Evolutionary conservation across 2,329 filamentous ascomycete species (phyloP).

Genomic region (Raffaelea albimanens): DNA sequence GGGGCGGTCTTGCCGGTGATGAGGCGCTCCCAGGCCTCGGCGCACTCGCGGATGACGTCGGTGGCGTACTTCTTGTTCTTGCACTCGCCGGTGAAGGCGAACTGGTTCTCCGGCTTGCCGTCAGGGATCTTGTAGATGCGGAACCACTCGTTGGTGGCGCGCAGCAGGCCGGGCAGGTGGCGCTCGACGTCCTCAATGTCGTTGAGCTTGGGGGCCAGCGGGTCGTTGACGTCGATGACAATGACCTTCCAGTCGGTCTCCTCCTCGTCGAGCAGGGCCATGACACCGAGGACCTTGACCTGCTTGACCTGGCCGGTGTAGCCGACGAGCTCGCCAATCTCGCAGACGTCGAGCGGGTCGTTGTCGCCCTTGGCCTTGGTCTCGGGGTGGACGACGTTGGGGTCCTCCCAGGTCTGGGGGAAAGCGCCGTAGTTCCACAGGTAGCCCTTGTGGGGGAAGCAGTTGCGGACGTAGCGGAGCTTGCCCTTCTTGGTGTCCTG

Average conservation of each 20-base stretch:
- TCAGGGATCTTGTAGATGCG: slow-evolving; percentile 99
- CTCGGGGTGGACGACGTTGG: slow-evolving; percentile 90
- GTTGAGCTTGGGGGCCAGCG: slow-evolving; percentile 90
- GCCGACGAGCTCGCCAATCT: slow-evolving; percentile 96
- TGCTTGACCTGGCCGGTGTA: slow-evolving; percentile 97
- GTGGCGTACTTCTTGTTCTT: slow-evolving; percentile 99
- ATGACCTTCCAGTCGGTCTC: slow-evolving; percentile 99
- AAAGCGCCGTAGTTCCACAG: slow-evolving; percentile 99
- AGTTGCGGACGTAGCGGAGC: slow-evolving; percentile 98
- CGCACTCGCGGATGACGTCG: slow-evolving; percentile 91
- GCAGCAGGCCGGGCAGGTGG: slow-evolving; percentile 90
- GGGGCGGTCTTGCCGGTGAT: slow-evolving; percentile 79
- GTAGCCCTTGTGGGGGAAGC: slow-evolving; percentile 99
- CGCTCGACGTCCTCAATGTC: slow-evolving; percentile 98
- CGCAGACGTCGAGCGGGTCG: slow-evolving; percentile 97
- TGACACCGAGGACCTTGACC: slow-evolving; percentile 98
- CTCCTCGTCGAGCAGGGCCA: slow-evolving; percentile 98
- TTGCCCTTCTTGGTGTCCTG: slow-evolving; percentile 99
- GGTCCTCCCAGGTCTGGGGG: slow-evolving; percentile 99
- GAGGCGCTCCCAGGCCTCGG: slow-evolving; percentile 93
- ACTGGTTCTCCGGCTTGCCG: slow-evolving; percentile 99
- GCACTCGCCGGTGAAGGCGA: slow-evolving; percentile 99
- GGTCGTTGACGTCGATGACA: slow-evolving; percentile 97
- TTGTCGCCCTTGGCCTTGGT: slow-evolving; percentile 99
- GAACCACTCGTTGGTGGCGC: slow-evolving; percentile 99